Conservation (phyloP, 1,139 yeast species). For the Suhomyces atakaporum region DNA sequence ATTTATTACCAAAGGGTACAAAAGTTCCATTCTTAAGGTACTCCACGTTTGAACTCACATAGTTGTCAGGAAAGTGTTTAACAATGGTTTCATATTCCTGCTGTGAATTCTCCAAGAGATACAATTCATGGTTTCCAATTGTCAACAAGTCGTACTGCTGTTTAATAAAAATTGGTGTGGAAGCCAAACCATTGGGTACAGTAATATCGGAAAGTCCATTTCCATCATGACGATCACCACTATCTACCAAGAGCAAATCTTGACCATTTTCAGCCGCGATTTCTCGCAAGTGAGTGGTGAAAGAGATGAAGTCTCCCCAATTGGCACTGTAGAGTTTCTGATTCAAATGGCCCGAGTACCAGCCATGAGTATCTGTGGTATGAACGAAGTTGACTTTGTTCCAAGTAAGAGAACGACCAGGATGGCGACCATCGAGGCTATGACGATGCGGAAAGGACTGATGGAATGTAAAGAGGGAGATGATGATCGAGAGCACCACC, state of each 20-base stretch:
- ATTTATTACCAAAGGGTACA: constrained; percentile 70
- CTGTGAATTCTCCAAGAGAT: constrained; percentile 63
- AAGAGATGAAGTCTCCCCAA: constrained; percentile 91
- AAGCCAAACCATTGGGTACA: constrained; percentile 62
- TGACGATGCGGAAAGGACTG: constrained; percentile 2
- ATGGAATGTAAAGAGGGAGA: constrained; percentile 5
- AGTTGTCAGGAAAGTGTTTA: constrained; percentile 60
- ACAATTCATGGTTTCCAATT: constrained; percentile 91
- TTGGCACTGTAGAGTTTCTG: constrained; percentile 78
- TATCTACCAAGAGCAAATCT: constrained; percentile 76
- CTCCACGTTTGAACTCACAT: constrained; percentile 83
- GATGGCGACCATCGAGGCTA: not conserved
- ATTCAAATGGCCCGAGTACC: constrained; percentile 86
- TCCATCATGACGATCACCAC: constrained; percentile 96
- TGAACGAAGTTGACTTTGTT: constrained; percentile 81
- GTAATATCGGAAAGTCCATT: constrained; percentile 87
- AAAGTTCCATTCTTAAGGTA: constrained; percentile 50
- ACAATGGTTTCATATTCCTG: constrained; percentile 67
- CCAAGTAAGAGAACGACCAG: constrained; percentile 53
- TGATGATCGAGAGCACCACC: constrained; percentile 1
- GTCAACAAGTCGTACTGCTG: constrained; percentile 79
- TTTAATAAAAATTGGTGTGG: constrained; percentile 63
- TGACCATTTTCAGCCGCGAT: constrained; percentile 47
- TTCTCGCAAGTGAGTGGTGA: constrained; percentile 51
- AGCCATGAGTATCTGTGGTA: constrained; percentile 95